A percentile compares a stretch with the other conserved stretches of the same genome.
phyloP scores from a whole-genome alignment of 2,329 filamentous ascomycete species.

The Penicillium sp. region DNA sequence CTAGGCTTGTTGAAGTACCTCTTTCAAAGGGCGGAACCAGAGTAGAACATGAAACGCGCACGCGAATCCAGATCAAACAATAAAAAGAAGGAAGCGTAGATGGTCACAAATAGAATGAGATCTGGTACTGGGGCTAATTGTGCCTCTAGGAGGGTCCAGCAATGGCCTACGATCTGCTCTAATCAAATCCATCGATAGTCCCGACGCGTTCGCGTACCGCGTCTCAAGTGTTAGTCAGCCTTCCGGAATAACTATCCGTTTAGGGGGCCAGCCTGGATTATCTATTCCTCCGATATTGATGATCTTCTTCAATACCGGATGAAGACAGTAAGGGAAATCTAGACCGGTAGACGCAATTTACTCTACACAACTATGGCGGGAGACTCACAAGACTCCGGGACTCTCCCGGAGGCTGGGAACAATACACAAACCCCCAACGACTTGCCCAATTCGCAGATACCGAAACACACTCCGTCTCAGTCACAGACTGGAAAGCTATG shows the following conservation, averaged over 20 bases:
- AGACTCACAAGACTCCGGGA: constrained; percentile 28
- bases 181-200: constrained; percentile 14
- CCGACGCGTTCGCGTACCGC: constrained; percentile 32
- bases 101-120: not conserved
- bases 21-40: constrained; percentile 10
- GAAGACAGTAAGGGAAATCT: not conserved
- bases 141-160: constrained; percentile 12
- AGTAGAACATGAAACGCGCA: constrained; percentile 21
- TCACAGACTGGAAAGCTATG: constrained; percentile 42
- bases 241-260: constrained; percentile 21
- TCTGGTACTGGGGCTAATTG: constrained; percentile 6
- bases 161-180: constrained; percentile 13
- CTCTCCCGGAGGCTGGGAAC: constrained; percentile 11
- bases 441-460: constrained; percentile 23
- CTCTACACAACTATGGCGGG: constrained; percentile 31
- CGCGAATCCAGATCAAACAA: not conserved
- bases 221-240: constrained; percentile 22
- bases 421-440: constrained; percentile 15
- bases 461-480: constrained; percentile 38
- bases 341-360: not conserved
- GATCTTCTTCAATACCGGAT: not conserved
- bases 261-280: constrained; percentile 5
- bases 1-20: constrained; percentile 20
- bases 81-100: not conserved
- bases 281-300: constrained; percentile 9